Base-by-base conservation (phyloP, 2,329 filamentous ascomycete genomes). In the Microsporum ferrugineum region DNA sequence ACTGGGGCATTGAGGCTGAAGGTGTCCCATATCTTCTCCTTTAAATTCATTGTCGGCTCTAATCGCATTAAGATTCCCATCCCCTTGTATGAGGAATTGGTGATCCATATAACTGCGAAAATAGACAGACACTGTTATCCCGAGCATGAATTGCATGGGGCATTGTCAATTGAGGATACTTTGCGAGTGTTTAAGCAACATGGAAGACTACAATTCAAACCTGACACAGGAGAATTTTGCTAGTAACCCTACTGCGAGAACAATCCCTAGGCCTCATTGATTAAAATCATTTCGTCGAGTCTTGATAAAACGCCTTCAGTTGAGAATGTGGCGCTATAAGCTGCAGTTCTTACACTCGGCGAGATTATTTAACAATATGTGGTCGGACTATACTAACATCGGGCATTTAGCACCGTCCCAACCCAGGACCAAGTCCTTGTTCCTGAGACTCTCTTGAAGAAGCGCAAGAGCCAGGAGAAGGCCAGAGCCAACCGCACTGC, bases 381-480 rank as follows among this genome's bases (percentile, higher is more conserved):
- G 77, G 81, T 83, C 83, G 84, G 86, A 89, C 87, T 89, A 85
- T 89, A 88, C 86, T 89, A 77, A 85, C 77, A 72, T 76, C 34
- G 60, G 61, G 59, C 57, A 68, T 76, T 74, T 76, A 96, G 91
- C 81, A 86, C 86, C 80, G 89, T 96, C 75, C 90, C 94, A 71
- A 95, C 91, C 79, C 81, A 91, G 80, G 89, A 96, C 79, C 88
- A 97, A 79, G 86, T 99, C 78, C 84, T 97, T 78, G 90, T 97
- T 77, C 94, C 94, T 71, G 94, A 99, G 89, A 99, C 94, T 73
- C 89, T 99, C 75, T 86, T 99, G 79, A 99, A 99, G 89, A 99
- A 99, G 90, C 89, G 94, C 84, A 99, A 99, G 91, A 90, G 86
- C 79, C 92, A 96, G 83, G 94, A 99, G 87, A 96, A 96, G 87